phyloP scores from a whole-genome alignment of 257 asterid species.

The Cynanchum wilfordii region DNA sequence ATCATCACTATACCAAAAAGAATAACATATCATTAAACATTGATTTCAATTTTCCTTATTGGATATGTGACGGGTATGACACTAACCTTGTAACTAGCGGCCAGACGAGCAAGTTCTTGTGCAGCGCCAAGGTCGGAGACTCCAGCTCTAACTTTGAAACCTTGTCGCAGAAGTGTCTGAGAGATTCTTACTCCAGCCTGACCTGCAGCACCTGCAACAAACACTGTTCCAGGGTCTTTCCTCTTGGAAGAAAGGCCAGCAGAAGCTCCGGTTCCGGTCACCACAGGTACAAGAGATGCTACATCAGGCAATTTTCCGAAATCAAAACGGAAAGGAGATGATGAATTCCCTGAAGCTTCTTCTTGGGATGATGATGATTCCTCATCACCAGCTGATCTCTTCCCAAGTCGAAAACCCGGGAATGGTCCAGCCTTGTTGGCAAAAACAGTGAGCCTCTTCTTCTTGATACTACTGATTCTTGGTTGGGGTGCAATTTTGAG shows the following conservation, averaged over 20 bases:
- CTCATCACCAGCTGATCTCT: constrained; percentile 28
- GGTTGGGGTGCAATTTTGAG: constrained; percentile 47
- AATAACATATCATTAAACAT: no score
- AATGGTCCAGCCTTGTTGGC: constrained; percentile 45
- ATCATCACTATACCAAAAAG: no score
- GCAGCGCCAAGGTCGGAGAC: constrained; percentile 83
- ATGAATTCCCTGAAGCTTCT: constrained; percentile 28
- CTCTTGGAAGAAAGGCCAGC: constrained; percentile 54
- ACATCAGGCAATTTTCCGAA: constrained; percentile 58
- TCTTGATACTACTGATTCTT: constrained; percentile 27
- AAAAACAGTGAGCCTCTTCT: constrained; percentile 35
- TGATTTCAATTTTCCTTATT: no score
- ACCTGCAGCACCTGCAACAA: constrained; percentile 88
- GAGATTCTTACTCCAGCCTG: constrained; percentile 87
- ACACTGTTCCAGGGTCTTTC: constrained; percentile 84
- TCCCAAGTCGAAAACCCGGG: constrained; percentile 26
- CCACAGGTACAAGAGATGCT: constrained; percentile 54
- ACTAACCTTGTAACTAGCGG: constrained; percentile 64
- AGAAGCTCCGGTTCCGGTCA: constrained; percentile 38
- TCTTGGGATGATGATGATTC: constrained; percentile 18
- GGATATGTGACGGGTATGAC: no score
- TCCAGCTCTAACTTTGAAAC: constrained; percentile 91
- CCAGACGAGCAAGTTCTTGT: constrained; percentile 85
- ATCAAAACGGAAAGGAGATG: constrained; percentile 50
- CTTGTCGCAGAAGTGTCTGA: constrained; percentile 68